Evolutionary conservation across 768 basidiomycete genomes (phyloP), one percentile per base, ranked within the genome.

Genomic region (Lentinus brumalis): DNA sequence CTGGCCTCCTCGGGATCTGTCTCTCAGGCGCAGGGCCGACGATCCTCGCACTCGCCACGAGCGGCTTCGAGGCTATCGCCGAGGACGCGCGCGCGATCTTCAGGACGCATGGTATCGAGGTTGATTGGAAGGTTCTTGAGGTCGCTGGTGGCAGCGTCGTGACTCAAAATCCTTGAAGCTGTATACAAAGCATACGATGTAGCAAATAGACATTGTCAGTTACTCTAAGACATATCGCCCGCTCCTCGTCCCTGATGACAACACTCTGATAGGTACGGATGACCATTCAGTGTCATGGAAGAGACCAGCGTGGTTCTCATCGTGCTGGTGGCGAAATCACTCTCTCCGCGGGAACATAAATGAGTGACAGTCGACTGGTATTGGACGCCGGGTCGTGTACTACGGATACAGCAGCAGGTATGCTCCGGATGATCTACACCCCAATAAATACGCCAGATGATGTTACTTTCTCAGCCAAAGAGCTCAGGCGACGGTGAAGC

Each of bases 21-120:
- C 86, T 99, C 38, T 98, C 96, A 2, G 97, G 97, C 7, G 97
- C 97, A 5, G 97, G 97, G 0, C 97, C 97, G 4, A 98, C 97
- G 5, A 97, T 98, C 63, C 84, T 99, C 62, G 97, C 97, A 1
- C 84, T 99, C 16, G 97, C 97, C 2, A 95, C 92, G 0, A 75
- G 77, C 38, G 87, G 88, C 29, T 98, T 92, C 67, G 91, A 94
- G 47, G 79, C 78, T 7, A 97, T 98, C 61, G 95, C 93, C 4
- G 83, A 88, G 66, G 89, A 89, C 66, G 95, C 93, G 9, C 79
- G 86, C 16, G 73, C 75, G 30, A 88, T 96, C 45, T 97, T 98
- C 75, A 77, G 77, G 57, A 74, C 78, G 49, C 82, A 87, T 55
- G 84, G 83, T 6, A 83, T 98, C 12, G 84, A 92, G 63, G 91